Evolutionary conservation across 345 rosid genomes (phyloP), one percentile per base, ranked within the genome.

Genomic region (Cardiospermum halicacabum): DNA sequence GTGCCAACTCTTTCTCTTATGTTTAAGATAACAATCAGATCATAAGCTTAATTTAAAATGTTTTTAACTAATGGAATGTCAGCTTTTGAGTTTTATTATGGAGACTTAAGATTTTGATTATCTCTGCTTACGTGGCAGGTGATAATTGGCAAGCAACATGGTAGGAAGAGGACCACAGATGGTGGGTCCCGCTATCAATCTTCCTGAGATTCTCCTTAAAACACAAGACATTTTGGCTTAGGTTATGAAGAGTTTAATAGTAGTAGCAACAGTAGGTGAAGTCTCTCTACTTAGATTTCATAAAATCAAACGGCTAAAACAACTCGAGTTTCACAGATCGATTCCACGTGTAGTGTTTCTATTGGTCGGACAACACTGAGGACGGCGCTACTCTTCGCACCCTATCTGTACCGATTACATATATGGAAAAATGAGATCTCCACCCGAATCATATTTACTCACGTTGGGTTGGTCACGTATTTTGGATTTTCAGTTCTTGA

Each of bases 391-490:
- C 24, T 47, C 1, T 3, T 8, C 24, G 19, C 51, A 47, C 51
- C 24, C 24, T 47, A 47, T n/a, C n/a, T n/a, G n/a, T 47, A 18
- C 19, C 16, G 19, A 6, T 11, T 19, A 18, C 19, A 39, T 11
- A 39, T 39, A 47, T 47, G 2, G 19, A 47, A 7, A 47, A 18
- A 47, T 47, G 51, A 47, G 22, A 47, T 57, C 40, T 58, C 54
- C 36, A 67, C 55, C 72, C 58, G 62, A 50, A 60, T 49, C 64
- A n/a, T 24, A 64, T 68, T 64, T 21, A 43, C 39, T 25, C n/a
- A 32, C 26, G 53, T 64, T 70, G 79, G 79, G 70, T 75, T 65
- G 59, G 45, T 75, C 83, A 75, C 66, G 73, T 65, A 21, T 48
- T 72, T 72, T 48, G 70, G 48, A 19, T 58, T 39, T 39, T 22